These are phyloP conservation scores for Colletotrichum orbiculare DNA, from an alignment of 2,329 filamentous ascomycete species.

Conservation along the genomic window DNA sequence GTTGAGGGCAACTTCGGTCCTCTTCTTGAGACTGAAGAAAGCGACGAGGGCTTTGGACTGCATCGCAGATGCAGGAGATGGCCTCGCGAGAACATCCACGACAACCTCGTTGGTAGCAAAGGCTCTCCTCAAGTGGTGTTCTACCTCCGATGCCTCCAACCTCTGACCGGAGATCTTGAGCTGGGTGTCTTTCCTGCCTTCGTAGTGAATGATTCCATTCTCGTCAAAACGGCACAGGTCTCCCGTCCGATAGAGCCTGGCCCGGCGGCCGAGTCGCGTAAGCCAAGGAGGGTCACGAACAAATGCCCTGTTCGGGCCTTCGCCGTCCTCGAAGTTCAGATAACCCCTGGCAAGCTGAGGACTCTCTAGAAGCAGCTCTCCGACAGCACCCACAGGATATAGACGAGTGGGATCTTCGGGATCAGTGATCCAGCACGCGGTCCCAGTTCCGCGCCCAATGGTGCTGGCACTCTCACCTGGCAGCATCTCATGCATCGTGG, in stretches of 20 bases:
- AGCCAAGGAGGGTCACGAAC: conserved; percentile 23
- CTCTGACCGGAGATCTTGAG: conserved; percentile 45
- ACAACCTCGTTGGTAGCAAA: conserved; percentile 23
- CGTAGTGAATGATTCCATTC: conserved; percentile 33
- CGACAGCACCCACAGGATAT: conserved; percentile 21
- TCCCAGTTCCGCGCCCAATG: conserved; percentile 26
- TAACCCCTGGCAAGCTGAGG: conserved; percentile 29
- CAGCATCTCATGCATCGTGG: conserved; percentile 31
- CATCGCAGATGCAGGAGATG: background rate
- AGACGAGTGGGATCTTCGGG: conserved; percentile 15
- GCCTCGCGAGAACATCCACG: conserved; percentile 25
- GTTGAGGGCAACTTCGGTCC: background rate
- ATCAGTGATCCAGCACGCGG: conserved; percentile 25
- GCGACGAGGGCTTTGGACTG: conserved; percentile 22
- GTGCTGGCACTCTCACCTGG: background rate
- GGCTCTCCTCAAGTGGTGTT: conserved; percentile 27
- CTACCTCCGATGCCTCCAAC: conserved; percentile 44
- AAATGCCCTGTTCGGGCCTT: conserved; percentile 27
- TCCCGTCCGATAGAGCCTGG: conserved; percentile 36
- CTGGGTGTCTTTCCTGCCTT: conserved; percentile 38
- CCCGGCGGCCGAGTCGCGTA: conserved; percentile 12
- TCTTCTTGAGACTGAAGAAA: conserved; percentile 14
- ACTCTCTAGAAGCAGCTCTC: conserved; percentile 32
- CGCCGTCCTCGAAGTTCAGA: conserved; percentile 13
- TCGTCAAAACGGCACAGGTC: conserved; percentile 28